Percentiles rank a stretch among this genome's conserved stretches.
These are phyloP conservation scores for Phytopythium vexans DNA, from an alignment of 352 stramenopile species.

Conservation along the genomic window DNA sequence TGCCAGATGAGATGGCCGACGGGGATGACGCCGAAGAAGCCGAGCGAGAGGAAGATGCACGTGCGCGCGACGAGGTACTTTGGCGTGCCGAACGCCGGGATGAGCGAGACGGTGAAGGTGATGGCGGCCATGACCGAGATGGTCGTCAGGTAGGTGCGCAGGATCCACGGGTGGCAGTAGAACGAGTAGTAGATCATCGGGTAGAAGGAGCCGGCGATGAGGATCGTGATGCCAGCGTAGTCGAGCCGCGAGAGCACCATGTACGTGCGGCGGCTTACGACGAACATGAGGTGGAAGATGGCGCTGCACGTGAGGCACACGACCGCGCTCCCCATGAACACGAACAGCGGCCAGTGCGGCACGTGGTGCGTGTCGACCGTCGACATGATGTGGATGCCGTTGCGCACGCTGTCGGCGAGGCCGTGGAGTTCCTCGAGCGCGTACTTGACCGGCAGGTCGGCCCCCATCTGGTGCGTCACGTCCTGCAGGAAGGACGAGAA, in stretches of 20 bases:
- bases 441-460: slow-evolving; percentile 73
- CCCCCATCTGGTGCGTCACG: slow-evolving; percentile 63
- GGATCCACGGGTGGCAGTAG: slow-evolving; percentile 74
- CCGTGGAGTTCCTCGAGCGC: slow-evolving; percentile 70
- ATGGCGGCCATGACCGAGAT: slow-evolving; percentile 66
- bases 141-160: slow-evolving; percentile 58
- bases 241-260: slow-evolving; percentile 79
- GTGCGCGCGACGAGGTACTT: slow-evolving; percentile 73
- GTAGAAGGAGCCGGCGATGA: slow-evolving; percentile 85
- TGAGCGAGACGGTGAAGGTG: slow-evolving; percentile 69
- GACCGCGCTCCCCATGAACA: slow-evolving; percentile 81
- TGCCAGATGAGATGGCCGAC: slow-evolving; percentile 75
- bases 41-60: slow-evolving; percentile 72
- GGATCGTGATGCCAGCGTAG: slow-evolving; percentile 84
- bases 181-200: slow-evolving; percentile 90
- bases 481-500: slow-evolving; percentile 71
- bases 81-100: slow-evolving; percentile 66
- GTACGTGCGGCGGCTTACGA: slow-evolving; percentile 70
- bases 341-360: slow-evolving; percentile 80
- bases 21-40: slow-evolving; percentile 79
- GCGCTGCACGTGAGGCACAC: slow-evolving; percentile 81
- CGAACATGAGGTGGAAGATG: slow-evolving; percentile 84
- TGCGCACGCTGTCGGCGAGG: slow-evolving; percentile 74
- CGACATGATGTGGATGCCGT: slow-evolving; percentile 74
- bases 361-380: slow-evolving; percentile 67